Evolutionary conservation across 352 stramenopile species (phyloP).

Genomic region (Elongisporangium prolatum): DNA sequence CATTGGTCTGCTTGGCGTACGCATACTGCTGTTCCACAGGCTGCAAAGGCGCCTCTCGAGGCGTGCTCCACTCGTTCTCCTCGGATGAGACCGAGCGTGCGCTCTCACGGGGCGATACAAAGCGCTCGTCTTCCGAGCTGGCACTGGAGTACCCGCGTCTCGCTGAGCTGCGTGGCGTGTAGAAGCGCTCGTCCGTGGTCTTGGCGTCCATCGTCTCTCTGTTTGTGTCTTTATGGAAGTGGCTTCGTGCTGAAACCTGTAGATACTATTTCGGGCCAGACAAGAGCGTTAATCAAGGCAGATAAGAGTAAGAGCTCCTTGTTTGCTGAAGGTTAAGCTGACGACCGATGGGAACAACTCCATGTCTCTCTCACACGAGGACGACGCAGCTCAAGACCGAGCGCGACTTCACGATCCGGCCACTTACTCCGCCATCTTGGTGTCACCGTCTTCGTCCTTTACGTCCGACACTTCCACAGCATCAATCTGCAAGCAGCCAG

Average conservation of each 20-base stretch:
- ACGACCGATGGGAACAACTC: too few species aligned
- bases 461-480: slow-evolving; percentile 81
- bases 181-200: slow-evolving; percentile 49
- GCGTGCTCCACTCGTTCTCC: slow-evolving; percentile 54
- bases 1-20: too few species aligned
- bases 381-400: slow-evolving; percentile 4
- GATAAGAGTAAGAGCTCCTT: slow-evolving; percentile 2
- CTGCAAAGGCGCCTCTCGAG: slow-evolving; percentile 26
- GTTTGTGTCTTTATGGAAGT: slow-evolving; percentile 4
- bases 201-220: slow-evolving; percentile 37
- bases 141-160: slow-evolving; percentile 46
- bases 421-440: slow-evolving; percentile 79
- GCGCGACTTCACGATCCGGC: not conserved
- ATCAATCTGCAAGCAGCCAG: slow-evolving; percentile 73
- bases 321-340: slow-evolving; percentile 2
- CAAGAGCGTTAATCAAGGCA: slow-evolving; percentile 11
- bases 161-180: slow-evolving; percentile 57
- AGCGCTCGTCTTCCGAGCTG: slow-evolving; percentile 58
- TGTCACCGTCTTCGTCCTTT: slow-evolving; percentile 76
- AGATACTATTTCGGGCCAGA: not conserved
- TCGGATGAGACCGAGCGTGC: slow-evolving; percentile 61
- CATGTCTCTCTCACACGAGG: slow-evolving; percentile 21
- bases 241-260: not conserved
- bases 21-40: slow-evolving; percentile 4
- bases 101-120: slow-evolving; percentile 46